phyloP scores from a whole-genome alignment of 1,284 basidiomycete genomes.

The Ceratobasidium sp. region DNA sequence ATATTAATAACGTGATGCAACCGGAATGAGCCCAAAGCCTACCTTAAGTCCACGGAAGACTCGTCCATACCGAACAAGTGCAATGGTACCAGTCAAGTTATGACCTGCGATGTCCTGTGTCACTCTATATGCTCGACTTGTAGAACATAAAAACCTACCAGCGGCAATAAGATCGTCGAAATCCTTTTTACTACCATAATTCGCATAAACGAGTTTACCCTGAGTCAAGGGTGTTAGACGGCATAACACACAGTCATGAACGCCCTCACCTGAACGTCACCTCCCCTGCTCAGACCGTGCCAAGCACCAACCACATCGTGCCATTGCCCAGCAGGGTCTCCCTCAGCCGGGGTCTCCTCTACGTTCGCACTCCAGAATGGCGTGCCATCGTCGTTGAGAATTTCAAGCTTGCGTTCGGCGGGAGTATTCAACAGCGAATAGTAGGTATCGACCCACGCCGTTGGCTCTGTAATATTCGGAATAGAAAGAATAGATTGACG shows the following conservation, averaged over 20 bases:
- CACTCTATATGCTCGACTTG: neutral
- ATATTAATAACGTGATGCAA: neutral
- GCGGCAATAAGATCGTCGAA: conserved; percentile 69
- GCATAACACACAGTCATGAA: neutral
- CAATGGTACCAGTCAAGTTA: conserved; percentile 82
- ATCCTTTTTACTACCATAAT: conserved; percentile 83
- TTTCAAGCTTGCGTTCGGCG: conserved; percentile 68
- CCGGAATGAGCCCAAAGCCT: conserved; percentile 32
- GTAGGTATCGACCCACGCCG: conserved; percentile 84
- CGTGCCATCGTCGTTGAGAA: conserved; percentile 66
- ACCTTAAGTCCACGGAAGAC: conserved; percentile 88
- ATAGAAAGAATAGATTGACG: conserved; percentile 70
- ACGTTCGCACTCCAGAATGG: conserved; percentile 76
- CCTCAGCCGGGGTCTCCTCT: conserved; percentile 72
- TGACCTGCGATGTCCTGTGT: conserved; percentile 62
- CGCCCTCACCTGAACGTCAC: conserved; percentile 60
- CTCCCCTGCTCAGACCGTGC: conserved; percentile 75
- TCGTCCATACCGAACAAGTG: conserved; percentile 84
- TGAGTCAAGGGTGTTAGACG: conserved; percentile 11
- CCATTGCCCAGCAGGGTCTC: conserved; percentile 71
- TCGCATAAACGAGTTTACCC: conserved; percentile 82
- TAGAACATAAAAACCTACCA: conserved; percentile 51
- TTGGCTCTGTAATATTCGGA: conserved; percentile 60
- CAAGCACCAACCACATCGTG: conserved; percentile 68
- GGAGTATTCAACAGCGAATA: conserved; percentile 86